Conservation (phyloP, 768 basidiomycete genomes). For the Russula sp. region DNA sequence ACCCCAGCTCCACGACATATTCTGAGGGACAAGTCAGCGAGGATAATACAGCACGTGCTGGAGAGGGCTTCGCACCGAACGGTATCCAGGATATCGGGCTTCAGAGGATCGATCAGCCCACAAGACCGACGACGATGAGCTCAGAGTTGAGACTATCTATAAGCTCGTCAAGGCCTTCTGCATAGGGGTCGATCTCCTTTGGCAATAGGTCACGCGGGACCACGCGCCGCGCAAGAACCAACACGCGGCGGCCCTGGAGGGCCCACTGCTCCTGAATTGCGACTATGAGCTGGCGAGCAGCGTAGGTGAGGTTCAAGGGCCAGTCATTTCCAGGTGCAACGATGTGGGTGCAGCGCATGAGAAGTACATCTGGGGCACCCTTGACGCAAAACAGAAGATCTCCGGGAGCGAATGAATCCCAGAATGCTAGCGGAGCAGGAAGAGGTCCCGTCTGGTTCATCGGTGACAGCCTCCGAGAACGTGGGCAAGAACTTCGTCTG, state of each 20-base stretch:
- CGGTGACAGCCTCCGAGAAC: constrained; percentile 28
- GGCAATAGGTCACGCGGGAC: constrained; percentile 32
- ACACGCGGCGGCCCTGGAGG: constrained; percentile 51
- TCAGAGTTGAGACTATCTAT: constrained; percentile 39
- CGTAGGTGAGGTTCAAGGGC: constrained; percentile 31
- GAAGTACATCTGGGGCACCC: constrained; percentile 49
- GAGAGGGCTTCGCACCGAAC: constrained; percentile 27
- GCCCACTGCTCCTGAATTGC: constrained; percentile 45
- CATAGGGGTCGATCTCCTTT: constrained; percentile 28
- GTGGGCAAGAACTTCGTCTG: constrained; percentile 53
- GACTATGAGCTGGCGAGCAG: constrained; percentile 30
- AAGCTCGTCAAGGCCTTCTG: constrained; percentile 39
- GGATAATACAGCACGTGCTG: background rate
- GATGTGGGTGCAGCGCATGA: constrained; percentile 37
- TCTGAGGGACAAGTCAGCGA: constrained; percentile 18
- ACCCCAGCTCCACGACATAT: constrained; percentile 52
- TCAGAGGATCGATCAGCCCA: constrained; percentile 59
- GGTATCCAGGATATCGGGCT: constrained; percentile 48
- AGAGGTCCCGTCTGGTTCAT: background rate
- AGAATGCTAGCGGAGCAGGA: constrained; percentile 27
- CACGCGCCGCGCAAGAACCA: constrained; percentile 47
- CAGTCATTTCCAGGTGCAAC: constrained; percentile 35
- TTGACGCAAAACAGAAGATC: constrained; percentile 37
- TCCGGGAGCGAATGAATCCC: constrained; percentile 28
- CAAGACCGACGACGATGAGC: constrained; percentile 50